Evolutionary conservation across 179 eudicot genomes (phyloP).

Genomic region (Vitellaria paradoxa): DNA sequence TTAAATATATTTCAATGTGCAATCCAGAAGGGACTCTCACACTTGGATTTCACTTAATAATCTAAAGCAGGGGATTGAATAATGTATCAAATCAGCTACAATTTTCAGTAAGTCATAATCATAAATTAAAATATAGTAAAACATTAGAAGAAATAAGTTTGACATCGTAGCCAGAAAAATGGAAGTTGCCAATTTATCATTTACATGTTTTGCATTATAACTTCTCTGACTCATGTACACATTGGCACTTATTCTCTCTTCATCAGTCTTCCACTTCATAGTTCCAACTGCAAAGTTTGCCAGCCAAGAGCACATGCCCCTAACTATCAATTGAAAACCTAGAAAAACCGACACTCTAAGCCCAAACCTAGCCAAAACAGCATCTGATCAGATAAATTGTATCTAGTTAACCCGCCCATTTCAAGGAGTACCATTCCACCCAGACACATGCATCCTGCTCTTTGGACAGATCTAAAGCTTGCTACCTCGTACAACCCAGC

Average conservation of each 20-base stretch:
- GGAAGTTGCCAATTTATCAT: neutral
- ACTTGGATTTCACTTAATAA: neutral
- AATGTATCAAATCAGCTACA: neutral
- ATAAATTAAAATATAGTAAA: no score
- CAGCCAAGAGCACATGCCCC: neutral
- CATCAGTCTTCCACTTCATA: neutral
- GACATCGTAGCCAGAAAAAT: neutral
- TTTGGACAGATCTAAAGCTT: no score
- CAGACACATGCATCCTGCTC: no score
- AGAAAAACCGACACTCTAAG: neutral
- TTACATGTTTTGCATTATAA: neutral
- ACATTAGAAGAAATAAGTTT: neutral
- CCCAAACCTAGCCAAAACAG: neutral
- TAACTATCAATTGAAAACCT: neutral
- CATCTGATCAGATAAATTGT: no score
- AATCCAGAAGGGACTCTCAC: neutral
- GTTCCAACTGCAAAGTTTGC: neutral
- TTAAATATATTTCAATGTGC: neutral
- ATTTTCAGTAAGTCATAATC: neutral
- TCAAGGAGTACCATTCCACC: no score
- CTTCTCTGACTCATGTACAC: neutral
- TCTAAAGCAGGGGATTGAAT: neutral
- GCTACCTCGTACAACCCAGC: no score
- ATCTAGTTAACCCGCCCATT: no score
- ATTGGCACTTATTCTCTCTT: neutral